Evolutionary conservation across 2,329 filamentous ascomycete species (phyloP).

Genomic region (Salinomyces thailandicus): DNA sequence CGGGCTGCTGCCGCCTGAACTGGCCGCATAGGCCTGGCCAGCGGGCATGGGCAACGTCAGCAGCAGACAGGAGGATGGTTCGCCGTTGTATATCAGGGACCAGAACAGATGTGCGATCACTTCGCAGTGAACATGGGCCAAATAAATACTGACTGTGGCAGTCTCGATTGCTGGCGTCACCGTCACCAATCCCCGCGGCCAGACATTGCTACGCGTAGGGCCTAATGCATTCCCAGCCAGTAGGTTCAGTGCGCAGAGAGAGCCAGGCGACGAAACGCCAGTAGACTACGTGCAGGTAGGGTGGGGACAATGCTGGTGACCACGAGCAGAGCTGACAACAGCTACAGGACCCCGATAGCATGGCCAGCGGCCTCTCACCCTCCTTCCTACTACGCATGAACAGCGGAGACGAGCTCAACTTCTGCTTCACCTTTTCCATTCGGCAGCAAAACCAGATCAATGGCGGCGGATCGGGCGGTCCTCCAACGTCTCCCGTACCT

Average conservation of each 20-base stretch:
- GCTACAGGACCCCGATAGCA: slow-evolving; percentile 62
- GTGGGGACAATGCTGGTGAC: slow-evolving; percentile 6
- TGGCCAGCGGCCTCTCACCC: slow-evolving; percentile 38
- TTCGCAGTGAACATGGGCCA: not conserved
- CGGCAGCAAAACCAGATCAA: slow-evolving; percentile 37
- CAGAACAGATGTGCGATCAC: slow-evolving; percentile 65
- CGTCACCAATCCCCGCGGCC: slow-evolving; percentile 69
- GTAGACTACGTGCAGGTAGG: slow-evolving; percentile 87
- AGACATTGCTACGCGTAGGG: slow-evolving; percentile 62
- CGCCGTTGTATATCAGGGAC: slow-evolving; percentile 73
- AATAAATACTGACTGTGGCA: slow-evolving; percentile 30
- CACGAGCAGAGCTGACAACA: slow-evolving; percentile 3
- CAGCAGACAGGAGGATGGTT: slow-evolving; percentile 77
- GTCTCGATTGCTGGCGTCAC: slow-evolving; percentile 78
- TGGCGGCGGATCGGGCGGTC: slow-evolving; percentile 9
- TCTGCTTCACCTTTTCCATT: slow-evolving; percentile 85
- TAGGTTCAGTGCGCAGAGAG: slow-evolving; percentile 61
- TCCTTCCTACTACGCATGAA: slow-evolving; percentile 75
- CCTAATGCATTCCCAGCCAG: slow-evolving; percentile 84
- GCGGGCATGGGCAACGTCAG: slow-evolving; percentile 74
- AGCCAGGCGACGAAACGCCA: slow-evolving; percentile 60
- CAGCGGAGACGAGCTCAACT: slow-evolving; percentile 85
- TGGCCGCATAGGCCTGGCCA: slow-evolving; percentile 1
- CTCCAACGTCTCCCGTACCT: slow-evolving; percentile 33
- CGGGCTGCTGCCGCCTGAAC: not conserved